phyloP scores from a whole-genome alignment of 345 rosid species.

The Eucalyptus fibrosa region DNA sequence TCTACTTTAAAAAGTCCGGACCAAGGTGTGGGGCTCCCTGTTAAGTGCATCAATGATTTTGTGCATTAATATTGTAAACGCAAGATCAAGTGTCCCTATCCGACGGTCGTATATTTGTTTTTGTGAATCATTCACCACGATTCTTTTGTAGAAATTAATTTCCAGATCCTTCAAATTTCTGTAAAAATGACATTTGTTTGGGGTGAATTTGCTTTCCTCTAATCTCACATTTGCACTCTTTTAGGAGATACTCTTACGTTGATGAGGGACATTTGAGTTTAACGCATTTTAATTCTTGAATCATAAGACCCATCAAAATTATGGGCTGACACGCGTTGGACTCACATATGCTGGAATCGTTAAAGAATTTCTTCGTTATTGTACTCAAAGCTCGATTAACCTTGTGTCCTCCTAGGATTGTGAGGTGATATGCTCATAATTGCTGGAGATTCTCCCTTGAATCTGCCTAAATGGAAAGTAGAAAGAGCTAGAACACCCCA shows the following conservation, averaged over 20 bases:
- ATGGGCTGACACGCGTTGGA: fast-evolving
- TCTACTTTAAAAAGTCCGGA: neutral
- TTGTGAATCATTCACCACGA: neutral
- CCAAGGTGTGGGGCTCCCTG: neutral
- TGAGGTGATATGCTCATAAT: neutral
- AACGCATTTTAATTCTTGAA: neutral
- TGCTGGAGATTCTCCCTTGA: neutral
- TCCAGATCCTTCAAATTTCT: neutral
- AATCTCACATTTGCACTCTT: neutral
- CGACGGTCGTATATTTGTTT: too few relatives aligned
- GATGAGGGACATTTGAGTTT: neutral
- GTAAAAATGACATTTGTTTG: neutral
- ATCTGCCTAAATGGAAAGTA: neutral
- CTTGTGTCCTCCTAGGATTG: neutral
- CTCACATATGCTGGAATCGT: neutral
- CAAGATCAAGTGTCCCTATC: neutral
- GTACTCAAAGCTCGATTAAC: neutral
- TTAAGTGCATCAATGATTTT: neutral
- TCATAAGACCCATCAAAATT: too few relatives aligned
- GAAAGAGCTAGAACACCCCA: neutral
- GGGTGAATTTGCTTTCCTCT: neutral
- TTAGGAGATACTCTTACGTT: too few relatives aligned
- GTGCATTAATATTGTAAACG: neutral
- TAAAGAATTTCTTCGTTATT: too few relatives aligned
- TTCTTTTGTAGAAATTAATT: neutral